Base-by-base conservation (phyloP, 257 asterid genomes). In the Plantago elongata region DNA sequence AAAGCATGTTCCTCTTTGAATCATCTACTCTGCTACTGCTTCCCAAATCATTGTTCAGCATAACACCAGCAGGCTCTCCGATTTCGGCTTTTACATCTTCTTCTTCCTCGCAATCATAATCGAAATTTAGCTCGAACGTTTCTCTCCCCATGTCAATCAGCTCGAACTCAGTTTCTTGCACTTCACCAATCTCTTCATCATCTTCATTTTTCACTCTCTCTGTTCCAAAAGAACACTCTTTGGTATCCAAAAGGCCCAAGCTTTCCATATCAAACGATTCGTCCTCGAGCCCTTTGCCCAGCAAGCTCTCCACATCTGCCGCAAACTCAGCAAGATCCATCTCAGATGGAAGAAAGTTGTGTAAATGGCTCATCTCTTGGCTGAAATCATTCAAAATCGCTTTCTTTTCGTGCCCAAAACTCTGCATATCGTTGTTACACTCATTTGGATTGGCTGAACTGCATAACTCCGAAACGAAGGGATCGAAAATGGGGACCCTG, bases 271-370 rank as follows among this genome's bases (percentile, higher is more conserved):
- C 84, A 40, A 87, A 85, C 12, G 87, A 63, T 55, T 80, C 89
- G 9, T 70, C 82, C 1, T 87, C 96, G 13, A 90, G 81, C 46
- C 94, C 95, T 64, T 79, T 85, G 2, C 98, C 96, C 1, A 90
- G 45, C 51, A 90, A 57, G 68, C 77, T 82, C 77, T 90, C 95
- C 0, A 87, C 93, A 46, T 87, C 94, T 0, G 97, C 95, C 0
- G 95, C 89, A 38, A 90, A 90, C 10, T 90, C 93, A 3, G 79
- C 95, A 14, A 90, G 83, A 70, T 87, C 97, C 84, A 83, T 69
- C 57, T 90, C 96, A 4, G 93, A 77, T 9, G 95, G 89, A 5
- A 76, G 79, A 60, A 83, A 78, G 56, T 83, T 89, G 17, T 79
- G 69, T 0, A 77, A 34, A 51, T 68, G 67, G 15, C 75, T 69